These are phyloP conservation scores for Paragyromitra xinjiangensis DNA, from an alignment of 495 filamentous ascomycete species.

Conservation along the genomic window DNA sequence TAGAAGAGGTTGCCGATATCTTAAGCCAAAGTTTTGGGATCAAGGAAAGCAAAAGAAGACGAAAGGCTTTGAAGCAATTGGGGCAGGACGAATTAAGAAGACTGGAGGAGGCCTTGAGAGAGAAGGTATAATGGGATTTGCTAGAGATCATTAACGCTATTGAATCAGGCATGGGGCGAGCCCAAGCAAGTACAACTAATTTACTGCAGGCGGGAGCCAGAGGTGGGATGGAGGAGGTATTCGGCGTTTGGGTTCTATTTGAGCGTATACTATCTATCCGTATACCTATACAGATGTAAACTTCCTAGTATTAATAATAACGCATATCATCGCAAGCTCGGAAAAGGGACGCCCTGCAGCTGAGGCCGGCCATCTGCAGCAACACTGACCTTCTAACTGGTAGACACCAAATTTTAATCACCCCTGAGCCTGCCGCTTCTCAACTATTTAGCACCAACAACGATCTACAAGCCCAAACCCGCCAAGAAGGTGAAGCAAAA, in stretches of 20 bases:
- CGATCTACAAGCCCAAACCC: not conserved
- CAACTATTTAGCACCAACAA: not conserved
- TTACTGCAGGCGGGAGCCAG: not conserved
- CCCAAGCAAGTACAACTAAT: not conserved
- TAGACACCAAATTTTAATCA: not conserved
- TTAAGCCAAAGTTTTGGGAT: slow-evolving; percentile 61
- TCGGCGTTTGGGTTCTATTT: not conserved
- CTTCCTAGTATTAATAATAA: not conserved
- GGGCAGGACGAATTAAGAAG: slow-evolving; percentile 40
- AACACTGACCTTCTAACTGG: not conserved
- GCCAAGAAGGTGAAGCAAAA: not conserved
- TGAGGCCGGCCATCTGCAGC: no score
- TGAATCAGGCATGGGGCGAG: not conserved
- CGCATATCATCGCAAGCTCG: not conserved
- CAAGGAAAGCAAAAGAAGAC: slow-evolving; percentile 25
- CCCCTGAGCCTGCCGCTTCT: no score
- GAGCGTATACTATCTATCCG: not conserved
- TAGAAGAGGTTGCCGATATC: slow-evolving; percentile 83
- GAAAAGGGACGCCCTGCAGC: not conserved
- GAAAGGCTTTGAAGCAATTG: slow-evolving; percentile 36
- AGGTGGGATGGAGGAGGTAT: not conserved
- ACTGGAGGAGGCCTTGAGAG: slow-evolving; percentile 37
- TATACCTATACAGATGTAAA: not conserved
- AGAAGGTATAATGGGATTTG: slow-evolving; percentile 39
- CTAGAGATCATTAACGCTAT: not conserved